Evolutionary conservation across 176 grass and related monocot genomes (phyloP).

Genomic region (Eragrostis curvula): DNA sequence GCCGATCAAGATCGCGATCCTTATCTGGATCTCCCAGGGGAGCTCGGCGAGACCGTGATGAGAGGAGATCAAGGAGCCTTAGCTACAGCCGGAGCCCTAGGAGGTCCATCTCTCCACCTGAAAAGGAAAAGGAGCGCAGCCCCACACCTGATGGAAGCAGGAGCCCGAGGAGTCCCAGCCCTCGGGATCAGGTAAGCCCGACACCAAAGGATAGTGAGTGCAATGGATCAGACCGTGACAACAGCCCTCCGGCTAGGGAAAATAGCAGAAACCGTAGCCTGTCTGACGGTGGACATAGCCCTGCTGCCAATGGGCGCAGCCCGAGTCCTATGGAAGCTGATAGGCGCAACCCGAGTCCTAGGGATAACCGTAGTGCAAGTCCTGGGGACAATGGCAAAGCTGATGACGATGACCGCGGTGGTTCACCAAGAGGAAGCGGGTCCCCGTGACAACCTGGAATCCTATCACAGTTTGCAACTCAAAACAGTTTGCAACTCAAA

Average conservation of each 20-base stretch:
- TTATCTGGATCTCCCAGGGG: conserved; percentile 72
- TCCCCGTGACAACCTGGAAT: conserved; percentile 25
- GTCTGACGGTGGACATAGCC: conserved; percentile 54
- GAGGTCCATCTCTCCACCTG: conserved; percentile 43
- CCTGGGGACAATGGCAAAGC: conserved; percentile 36
- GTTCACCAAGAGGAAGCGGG: conserved; percentile 22
- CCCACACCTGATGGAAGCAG: conserved; percentile 52
- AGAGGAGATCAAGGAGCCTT: conserved; percentile 70
- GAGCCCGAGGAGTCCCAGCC: conserved; percentile 63
- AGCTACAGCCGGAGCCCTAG: conserved; percentile 86
- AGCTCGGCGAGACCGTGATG: conserved; percentile 46
- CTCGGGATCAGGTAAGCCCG: conserved; percentile 42
- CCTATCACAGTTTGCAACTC: not conserved
- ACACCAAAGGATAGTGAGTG: conserved; percentile 55
- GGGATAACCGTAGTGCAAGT: conserved; percentile 44
- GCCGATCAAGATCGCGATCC: conserved; percentile 48
- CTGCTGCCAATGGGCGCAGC: conserved; percentile 54
- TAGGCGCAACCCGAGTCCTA: conserved; percentile 53
- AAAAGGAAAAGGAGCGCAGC: conserved; percentile 62
- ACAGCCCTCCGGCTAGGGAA: conserved; percentile 51
- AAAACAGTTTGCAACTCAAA: not conserved
- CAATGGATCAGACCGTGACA: conserved; percentile 53
- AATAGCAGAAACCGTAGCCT: conserved; percentile 53
- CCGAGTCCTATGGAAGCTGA: conserved; percentile 39
- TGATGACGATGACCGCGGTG: not conserved